Conservation (phyloP, 441 rosid species). For the Populus hybrid region DNA sequence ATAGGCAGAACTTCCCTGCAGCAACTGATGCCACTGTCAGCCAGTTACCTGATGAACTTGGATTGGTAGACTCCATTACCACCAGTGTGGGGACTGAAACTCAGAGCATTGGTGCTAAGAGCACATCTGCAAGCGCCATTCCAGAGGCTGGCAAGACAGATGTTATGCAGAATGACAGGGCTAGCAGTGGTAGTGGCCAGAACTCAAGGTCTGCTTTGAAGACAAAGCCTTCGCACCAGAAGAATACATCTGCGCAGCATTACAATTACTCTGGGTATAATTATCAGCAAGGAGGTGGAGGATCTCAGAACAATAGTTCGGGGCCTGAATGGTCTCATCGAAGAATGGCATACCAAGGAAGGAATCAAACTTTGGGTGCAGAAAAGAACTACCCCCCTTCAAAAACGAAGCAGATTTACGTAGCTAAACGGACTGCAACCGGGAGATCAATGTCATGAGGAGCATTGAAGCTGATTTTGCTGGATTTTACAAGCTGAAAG, state of each 20-base stretch:
- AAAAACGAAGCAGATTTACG: constrained; percentile 93
- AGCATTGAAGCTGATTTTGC: constrained; percentile 7
- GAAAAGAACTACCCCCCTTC: constrained; percentile 62
- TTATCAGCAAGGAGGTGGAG: constrained; percentile 46
- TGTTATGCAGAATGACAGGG: constrained; percentile 22
- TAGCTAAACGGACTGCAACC: constrained; percentile 74
- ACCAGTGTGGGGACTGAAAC: constrained; percentile 30
- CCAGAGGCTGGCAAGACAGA: constrained; percentile 34
- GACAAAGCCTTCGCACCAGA: constrained; percentile 46
- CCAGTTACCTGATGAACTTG: constrained; percentile 56
- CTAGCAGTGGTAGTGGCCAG: constrained; percentile 29
- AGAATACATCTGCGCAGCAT: constrained; percentile 45
- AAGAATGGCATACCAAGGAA: constrained; percentile 67
- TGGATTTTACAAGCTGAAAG: constrained; percentile 5
- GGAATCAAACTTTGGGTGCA: constrained; percentile 53
- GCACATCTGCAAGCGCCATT: constrained; percentile 31
- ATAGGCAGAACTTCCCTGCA: constrained; percentile 28
- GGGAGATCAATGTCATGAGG: constrained; percentile 32
- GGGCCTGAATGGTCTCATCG: constrained; percentile 60
- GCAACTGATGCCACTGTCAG: constrained; percentile 35
- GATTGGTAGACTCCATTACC: constrained; percentile 52
- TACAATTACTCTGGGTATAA: constrained; percentile 39
- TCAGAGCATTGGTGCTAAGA: constrained; percentile 28
- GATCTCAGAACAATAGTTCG: constrained; percentile 39
- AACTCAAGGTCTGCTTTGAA: constrained; percentile 30